Percentiles rank a stretch among this genome's conserved stretches.
Evolutionary conservation across 2,329 filamentous ascomycete genomes (phyloP).

Genomic region (Ilyonectria robusta): DNA sequence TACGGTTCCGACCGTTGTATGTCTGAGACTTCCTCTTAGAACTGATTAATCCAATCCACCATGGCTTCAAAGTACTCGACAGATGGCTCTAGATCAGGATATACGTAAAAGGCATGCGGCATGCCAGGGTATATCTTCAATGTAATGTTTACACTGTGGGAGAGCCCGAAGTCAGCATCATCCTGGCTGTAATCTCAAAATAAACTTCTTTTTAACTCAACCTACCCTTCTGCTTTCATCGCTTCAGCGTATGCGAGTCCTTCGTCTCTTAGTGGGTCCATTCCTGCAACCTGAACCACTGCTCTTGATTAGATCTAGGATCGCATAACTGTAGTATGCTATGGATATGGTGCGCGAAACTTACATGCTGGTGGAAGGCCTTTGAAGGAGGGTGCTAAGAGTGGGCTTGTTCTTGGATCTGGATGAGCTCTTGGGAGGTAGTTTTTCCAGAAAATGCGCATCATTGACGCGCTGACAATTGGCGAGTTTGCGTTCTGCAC

Average conservation of each 20-base stretch:
- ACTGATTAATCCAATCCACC: constrained; percentile 21
- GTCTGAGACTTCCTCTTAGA: neutral
- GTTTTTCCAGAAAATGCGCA: constrained; percentile 23
- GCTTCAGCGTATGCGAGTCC: constrained; percentile 24
- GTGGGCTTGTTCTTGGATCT: constrained; percentile 10
- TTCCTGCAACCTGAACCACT: constrained; percentile 27
- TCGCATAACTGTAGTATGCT: neutral
- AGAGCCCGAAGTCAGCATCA: neutral
- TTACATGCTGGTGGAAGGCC: constrained; percentile 19
- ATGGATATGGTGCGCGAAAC: neutral
- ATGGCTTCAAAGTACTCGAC: constrained; percentile 8
- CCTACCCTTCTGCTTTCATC: constrained; percentile 8
- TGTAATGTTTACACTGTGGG: constrained; percentile 8
- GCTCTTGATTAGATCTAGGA: neutral
- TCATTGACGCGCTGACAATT: constrained; percentile 10
- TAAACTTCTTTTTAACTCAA: neutral
- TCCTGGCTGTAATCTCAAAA: neutral
- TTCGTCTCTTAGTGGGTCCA: constrained; percentile 26
- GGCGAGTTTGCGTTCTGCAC: constrained; percentile 10
- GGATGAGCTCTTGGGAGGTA: constrained; percentile 15
- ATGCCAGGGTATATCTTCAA: constrained; percentile 18
- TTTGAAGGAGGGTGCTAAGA: constrained; percentile 10
- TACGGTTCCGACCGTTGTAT: too few species aligned
- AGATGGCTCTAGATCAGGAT: constrained; percentile 16
- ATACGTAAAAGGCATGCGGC: constrained; percentile 26